Evolutionary conservation across 495 filamentous ascomycete species (phyloP), one percentile per base, ranked within the genome.

Genomic region (Elasticomyces elasticus): DNA sequence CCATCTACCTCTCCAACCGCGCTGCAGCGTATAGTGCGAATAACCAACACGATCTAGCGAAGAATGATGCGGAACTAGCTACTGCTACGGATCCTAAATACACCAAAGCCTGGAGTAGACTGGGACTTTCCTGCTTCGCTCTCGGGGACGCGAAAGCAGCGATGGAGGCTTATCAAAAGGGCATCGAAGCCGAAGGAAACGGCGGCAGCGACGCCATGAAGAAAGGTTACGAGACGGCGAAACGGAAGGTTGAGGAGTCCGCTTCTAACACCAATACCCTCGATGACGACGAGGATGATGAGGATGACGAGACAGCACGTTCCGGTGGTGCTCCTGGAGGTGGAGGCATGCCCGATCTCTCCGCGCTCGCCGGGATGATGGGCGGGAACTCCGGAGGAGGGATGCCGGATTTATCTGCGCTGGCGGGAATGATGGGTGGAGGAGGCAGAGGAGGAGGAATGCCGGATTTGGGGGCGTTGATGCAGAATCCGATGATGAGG

Each of bases 401-500:
- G 20, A 88, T 89, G 82, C 88, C 89, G 2, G 91, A 95, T 67
- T 72, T 94, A 12, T 72, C 76, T 19, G 70, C 74, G 17, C 72
- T 94, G 28, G 86, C 86, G 22, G 72, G 81, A 43, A 85, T 94
- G 79, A 68, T 94, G 54, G 79, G 81, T 25, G 80, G 81, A 31
- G 79, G 76, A 4, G 79, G 74, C 13, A 79, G 71, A 22, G 74
- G 70, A n/a, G 72, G 75, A 9, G 83, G 88, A 31, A 87, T 91
- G 85, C 89, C 89, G 3, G 91, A 96, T 70, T 65, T 98, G 31
- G 68, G 77, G 52, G 76, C 74, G 51, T 79, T 98, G 64, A 96
- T 98, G 92, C 87, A 71, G 71, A 97, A 98, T 74, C 92, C 92
- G 38, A 96, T 97, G 92, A 90, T 98, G 67, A 74, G 88, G 38